phyloP scores from a whole-genome alignment of 148 eudicot genomes.

The Suaeda aralocaspica region DNA sequence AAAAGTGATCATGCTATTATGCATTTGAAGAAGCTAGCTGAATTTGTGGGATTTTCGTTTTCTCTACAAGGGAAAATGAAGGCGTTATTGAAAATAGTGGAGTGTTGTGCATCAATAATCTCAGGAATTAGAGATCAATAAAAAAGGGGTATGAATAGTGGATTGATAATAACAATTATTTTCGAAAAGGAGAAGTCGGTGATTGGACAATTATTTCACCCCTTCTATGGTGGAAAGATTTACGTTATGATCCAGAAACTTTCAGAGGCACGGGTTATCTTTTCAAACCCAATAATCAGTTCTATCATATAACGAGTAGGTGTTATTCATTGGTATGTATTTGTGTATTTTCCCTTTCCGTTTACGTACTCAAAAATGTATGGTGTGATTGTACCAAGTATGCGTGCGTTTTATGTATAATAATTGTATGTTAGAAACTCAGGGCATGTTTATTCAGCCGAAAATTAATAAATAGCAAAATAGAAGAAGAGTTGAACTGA shows the following conservation, averaged over 20 bases:
- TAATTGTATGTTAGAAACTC: too few species aligned
- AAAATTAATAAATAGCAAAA: too few species aligned
- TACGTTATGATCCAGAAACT: neutral
- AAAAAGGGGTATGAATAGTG: slow-evolving; percentile 4
- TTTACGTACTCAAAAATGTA: too few species aligned
- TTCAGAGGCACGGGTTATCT: neutral
- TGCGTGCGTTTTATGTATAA: too few species aligned
- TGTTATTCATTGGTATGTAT: too few species aligned
- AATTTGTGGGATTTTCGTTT: slow-evolving; percentile 29
- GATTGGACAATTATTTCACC: neutral
- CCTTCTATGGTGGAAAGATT: slow-evolving; percentile 5
- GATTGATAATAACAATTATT: slow-evolving; percentile 5
- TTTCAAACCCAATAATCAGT: too few species aligned
- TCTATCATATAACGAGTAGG: too few species aligned
- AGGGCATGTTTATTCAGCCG: too few species aligned
- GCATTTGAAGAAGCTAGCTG: slow-evolving; percentile 22
- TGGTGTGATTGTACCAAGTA: too few species aligned
- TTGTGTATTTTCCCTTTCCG: too few species aligned
- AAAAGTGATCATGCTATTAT: slow-evolving; percentile 1
- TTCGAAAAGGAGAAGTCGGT: slow-evolving; percentile 27
- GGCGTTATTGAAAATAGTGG: slow-evolving; percentile 12
- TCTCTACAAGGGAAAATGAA: slow-evolving; percentile 15
- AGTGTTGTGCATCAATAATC: slow-evolving; percentile 17
- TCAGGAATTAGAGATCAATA: slow-evolving; percentile 31
- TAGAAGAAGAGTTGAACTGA: too few species aligned